Percentiles rank a stretch among this genome's conserved stretches.
These are phyloP conservation scores for Sporobolus alterniflorus DNA, from an alignment of 202 grass and related monocot species.

Conservation along the genomic window DNA sequence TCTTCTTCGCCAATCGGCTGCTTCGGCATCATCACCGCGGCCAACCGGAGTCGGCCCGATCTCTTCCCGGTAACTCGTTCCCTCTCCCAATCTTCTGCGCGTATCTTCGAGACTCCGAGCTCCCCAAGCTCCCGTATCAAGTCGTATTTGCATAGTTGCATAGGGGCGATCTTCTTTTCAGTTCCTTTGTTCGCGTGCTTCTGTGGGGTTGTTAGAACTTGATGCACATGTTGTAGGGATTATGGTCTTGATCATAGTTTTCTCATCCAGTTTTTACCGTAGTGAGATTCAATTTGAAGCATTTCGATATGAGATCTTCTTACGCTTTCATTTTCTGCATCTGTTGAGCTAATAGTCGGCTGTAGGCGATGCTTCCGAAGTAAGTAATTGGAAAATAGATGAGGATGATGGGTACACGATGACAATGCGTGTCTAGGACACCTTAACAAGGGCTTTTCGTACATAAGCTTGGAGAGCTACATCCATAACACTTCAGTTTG, in stretches of 20 bases:
- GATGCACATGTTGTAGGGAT: background rate
- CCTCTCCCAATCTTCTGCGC: background rate
- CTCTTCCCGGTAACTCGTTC: background rate
- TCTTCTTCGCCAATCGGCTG: too few relatives aligned
- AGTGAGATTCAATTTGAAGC: background rate
- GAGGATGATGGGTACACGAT: background rate
- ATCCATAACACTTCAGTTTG: conserved; percentile 9
- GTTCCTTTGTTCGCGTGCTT: background rate
- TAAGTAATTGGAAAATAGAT: conserved; percentile 1
- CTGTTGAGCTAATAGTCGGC: too few relatives aligned
- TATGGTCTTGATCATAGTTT: background rate
- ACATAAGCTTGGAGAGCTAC: background rate
- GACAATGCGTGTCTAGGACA: background rate
- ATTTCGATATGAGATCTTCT: background rate
- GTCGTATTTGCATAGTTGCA: background rate
- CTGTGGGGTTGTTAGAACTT: background rate
- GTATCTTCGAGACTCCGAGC: too few relatives aligned
- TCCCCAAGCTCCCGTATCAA: too few relatives aligned
- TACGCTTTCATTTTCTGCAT: too few relatives aligned
- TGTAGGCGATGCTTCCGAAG: background rate
- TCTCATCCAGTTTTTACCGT: background rate
- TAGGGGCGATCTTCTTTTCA: background rate
- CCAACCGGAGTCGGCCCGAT: background rate
- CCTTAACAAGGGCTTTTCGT: background rate
- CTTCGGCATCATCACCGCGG: background rate